Conservation (phyloP, 2,329 filamentous ascomycete genomes). For the Thyridium curvatum region DNA sequence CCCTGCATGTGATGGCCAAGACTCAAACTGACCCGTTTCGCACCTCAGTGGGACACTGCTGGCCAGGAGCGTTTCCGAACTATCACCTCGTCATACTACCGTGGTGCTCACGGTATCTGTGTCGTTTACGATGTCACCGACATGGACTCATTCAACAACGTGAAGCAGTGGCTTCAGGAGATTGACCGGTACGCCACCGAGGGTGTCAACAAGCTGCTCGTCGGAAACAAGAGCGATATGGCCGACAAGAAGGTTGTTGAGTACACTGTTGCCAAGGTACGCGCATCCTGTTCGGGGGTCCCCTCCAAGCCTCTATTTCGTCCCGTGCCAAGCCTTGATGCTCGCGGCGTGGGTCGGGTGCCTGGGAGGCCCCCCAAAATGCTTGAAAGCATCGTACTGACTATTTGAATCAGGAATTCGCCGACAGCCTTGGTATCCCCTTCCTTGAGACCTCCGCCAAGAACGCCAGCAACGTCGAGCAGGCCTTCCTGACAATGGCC, state of each 20-base stretch:
- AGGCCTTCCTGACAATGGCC: slow-evolving; percentile 99
- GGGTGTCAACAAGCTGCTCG: slow-evolving; percentile 98
- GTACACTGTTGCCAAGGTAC: slow-evolving; percentile 97
- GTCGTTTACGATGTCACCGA: slow-evolving; percentile 99
- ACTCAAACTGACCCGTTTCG: background rate
- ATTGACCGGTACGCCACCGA: slow-evolving; percentile 99
- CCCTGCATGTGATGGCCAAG: background rate
- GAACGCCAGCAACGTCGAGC: slow-evolving; percentile 99
- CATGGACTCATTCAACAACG: slow-evolving; percentile 99
- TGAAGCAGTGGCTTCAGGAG: slow-evolving; percentile 99
- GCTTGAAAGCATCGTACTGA: too few species aligned
- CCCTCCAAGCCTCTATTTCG: too few species aligned
- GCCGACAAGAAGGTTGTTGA: slow-evolving; percentile 99
- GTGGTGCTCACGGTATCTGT: slow-evolving; percentile 97
- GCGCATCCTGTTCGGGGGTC: too few species aligned
- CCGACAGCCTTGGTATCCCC: slow-evolving; percentile 95
- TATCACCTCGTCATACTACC: slow-evolving; percentile 99
- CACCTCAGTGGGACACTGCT: slow-evolving; percentile 87
- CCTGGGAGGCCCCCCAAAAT: too few species aligned
- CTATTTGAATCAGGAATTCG: slow-evolving; percentile 68
- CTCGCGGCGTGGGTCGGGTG: too few species aligned
- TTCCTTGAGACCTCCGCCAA: slow-evolving; percentile 99
- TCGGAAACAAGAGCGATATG: slow-evolving; percentile 99
- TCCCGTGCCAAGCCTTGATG: too few species aligned
- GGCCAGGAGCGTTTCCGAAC: slow-evolving; percentile 99